Conservation (phyloP, 2,329 filamentous ascomycete genomes). For the Penicillium sclerotigenum region DNA sequence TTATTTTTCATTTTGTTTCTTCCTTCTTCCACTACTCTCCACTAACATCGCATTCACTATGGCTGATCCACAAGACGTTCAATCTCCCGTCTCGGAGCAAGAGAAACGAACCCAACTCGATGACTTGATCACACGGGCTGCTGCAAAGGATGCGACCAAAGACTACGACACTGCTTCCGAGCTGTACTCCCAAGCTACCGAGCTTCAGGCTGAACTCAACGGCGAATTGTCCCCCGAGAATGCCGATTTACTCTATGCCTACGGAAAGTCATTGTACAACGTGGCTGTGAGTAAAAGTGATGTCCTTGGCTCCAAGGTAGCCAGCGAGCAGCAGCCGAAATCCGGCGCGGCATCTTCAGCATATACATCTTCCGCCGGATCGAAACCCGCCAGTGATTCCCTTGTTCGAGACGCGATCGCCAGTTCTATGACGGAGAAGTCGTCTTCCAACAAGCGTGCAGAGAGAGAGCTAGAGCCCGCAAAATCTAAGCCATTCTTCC, state of each 20-base stretch:
- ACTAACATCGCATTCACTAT: slow-evolving; percentile 16
- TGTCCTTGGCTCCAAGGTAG: slow-evolving; percentile 80
- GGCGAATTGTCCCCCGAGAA: slow-evolving; percentile 89
- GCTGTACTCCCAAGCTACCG: slow-evolving; percentile 80
- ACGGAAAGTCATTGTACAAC: slow-evolving; percentile 90
- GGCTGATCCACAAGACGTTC: slow-evolving; percentile 21
- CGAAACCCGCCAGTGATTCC: slow-evolving; percentile 17
- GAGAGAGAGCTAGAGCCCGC: slow-evolving; percentile 13
- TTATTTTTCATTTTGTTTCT: not conserved
- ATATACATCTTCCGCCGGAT: slow-evolving; percentile 31
- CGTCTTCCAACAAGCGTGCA: slow-evolving; percentile 15
- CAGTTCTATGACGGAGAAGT: slow-evolving; percentile 18
- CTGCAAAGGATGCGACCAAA: slow-evolving; percentile 82
- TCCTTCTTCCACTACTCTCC: not conserved
- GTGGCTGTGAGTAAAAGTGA: slow-evolving; percentile 93
- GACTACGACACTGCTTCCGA: slow-evolving; percentile 84
- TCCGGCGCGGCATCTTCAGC: slow-evolving; percentile 47
- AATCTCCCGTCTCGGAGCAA: slow-evolving; percentile 19
- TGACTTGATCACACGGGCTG: slow-evolving; percentile 75
- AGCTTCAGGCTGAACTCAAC: slow-evolving; percentile 85
- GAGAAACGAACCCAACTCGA: slow-evolving; percentile 63
- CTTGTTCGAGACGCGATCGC: slow-evolving; percentile 29
- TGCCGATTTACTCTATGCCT: slow-evolving; percentile 89
- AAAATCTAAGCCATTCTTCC: slow-evolving; percentile 67
- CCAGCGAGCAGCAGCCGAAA: slow-evolving; percentile 56